Percentiles rank a stretch among this genome's conserved stretches.
Evolutionary conservation across 1,139 yeast species (phyloP).

Genomic region (Pneumocystis carinii): DNA sequence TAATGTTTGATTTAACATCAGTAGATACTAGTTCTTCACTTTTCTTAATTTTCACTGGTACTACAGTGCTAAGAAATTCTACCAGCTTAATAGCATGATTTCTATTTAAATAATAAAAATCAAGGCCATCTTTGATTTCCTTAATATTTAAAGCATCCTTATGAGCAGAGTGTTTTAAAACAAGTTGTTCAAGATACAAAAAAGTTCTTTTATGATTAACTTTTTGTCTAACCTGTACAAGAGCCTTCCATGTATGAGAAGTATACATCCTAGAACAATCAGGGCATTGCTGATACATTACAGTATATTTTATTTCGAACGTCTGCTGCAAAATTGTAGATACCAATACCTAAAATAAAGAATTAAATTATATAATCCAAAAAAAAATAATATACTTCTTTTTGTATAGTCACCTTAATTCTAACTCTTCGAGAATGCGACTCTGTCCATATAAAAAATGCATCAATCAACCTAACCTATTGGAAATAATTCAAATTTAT

Average conservation of each 20-base stretch:
- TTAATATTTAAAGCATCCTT: conserved; percentile 84
- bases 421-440: conserved; percentile 94
- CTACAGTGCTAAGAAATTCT: conserved; percentile 73
- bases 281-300: conserved; percentile 92
- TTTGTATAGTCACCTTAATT: conserved; percentile 84
- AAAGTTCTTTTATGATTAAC: conserved; percentile 95
- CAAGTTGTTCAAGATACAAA: conserved; percentile 83
- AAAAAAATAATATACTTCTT: conserved; percentile 46
- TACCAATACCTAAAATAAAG: conserved; percentile 31
- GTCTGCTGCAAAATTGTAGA: conserved; percentile 89
- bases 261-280: conserved; percentile 97
- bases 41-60: conserved; percentile 71
- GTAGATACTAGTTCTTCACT: conserved; percentile 84
- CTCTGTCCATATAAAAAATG: conserved; percentile 95
- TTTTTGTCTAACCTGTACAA: conserved; percentile 93
- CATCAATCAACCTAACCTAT: conserved; percentile 70
- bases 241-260: conserved; percentile 93
- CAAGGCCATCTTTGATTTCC: conserved; percentile 88
- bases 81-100: conserved; percentile 89
- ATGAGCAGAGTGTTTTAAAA: conserved; percentile 86
- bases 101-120: conserved; percentile 76
- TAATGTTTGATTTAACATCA: conserved; percentile 82
- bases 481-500: not conserved
- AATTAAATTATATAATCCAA: conserved; percentile 1
- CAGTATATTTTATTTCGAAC: conserved; percentile 88